Base-by-base conservation (phyloP, 192 early-diverging fungal genomes). In the Coemansia sp. region DNA sequence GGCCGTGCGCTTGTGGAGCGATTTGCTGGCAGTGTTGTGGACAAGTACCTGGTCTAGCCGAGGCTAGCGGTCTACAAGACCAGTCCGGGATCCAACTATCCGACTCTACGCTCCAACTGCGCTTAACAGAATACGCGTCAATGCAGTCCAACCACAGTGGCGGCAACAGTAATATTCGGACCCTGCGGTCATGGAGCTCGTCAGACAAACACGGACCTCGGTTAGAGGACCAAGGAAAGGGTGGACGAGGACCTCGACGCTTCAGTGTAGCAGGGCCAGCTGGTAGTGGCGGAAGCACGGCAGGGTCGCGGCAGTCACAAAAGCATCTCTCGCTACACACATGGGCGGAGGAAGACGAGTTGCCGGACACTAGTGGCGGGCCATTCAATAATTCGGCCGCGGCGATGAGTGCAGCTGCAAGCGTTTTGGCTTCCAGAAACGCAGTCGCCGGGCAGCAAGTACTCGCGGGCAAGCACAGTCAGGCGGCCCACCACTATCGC, bases 101-200 rank as follows among this genome's bases (percentile, higher is more conserved):
- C 16, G 51, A 41, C 63, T 51, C 70, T 34, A 24, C 63, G 7
- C 51, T 47, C 0, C 49, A 65, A 16, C 63, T 63, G 6, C 40
- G 38, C 7, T 34, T 63, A 18, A 63, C 61, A 38, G 61, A 63
- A 38, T 63, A 63, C 20, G 61, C 61, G 20, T 41, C 61, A 12
- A 63, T 40, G 40, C 61, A 63, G 38, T 63, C 61, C 24, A 34
- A 15, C 24, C 24, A 38, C 40, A 62, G 63, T 40, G 16, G 41
- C 24, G 33, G 29, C 61, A 22, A 62, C 44, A 34, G 43, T 24
- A n/a, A 60, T 31, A 79, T 68, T 49, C 66, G 82, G 24, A 61
- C 73, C 4, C 71, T 84, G 9, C 73, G 82, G 29, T 84, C 82
- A n/a, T 76, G 76, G 77, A 84, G 82, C 73, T 84, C 82, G 18